Percentiles rank a stretch among this genome's conserved stretches.
Evolutionary conservation across 371 early-diverging fungal genomes (phyloP).

Genomic region (Saksenaea vasiformis): DNA sequence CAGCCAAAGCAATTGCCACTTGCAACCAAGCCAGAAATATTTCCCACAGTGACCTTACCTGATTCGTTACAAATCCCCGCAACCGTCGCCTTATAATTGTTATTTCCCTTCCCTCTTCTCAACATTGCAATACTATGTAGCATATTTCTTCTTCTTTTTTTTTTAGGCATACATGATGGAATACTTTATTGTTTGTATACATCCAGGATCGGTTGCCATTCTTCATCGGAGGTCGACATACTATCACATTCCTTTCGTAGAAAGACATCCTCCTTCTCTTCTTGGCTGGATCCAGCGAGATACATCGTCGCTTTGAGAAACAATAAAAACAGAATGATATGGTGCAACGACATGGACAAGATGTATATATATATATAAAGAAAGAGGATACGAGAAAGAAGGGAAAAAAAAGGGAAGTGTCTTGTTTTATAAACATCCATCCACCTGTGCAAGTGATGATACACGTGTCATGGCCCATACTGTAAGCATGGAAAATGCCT

Average conservation of each 20-base stretch:
- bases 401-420: neutral
- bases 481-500: neutral
- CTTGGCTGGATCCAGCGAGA: constrained; percentile 9
- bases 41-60: neutral
- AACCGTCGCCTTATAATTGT: neutral
- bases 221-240: neutral
- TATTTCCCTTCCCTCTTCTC: no score
- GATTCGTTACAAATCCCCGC: neutral
- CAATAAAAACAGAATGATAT: constrained; percentile 14
- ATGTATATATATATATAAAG: no score
- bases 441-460: neutral
- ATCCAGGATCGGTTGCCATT: neutral
- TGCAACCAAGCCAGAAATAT: neutral
- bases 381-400: neutral
- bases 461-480: neutral
- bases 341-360: constrained; percentile 12
- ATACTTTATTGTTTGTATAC: neutral
- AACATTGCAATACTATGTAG: no score
- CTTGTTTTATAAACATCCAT: neutral
- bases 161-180: neutral
- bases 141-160: neutral
- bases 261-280: constrained; percentile 7
- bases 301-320: constrained; percentile 13
- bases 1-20: neutral
- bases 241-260: neutral